Percentiles rank a stretch among this genome's conserved stretches.
Conservation (phyloP, 2,329 filamentous ascomycete genomes). For the Fusarium sp. region DNA sequence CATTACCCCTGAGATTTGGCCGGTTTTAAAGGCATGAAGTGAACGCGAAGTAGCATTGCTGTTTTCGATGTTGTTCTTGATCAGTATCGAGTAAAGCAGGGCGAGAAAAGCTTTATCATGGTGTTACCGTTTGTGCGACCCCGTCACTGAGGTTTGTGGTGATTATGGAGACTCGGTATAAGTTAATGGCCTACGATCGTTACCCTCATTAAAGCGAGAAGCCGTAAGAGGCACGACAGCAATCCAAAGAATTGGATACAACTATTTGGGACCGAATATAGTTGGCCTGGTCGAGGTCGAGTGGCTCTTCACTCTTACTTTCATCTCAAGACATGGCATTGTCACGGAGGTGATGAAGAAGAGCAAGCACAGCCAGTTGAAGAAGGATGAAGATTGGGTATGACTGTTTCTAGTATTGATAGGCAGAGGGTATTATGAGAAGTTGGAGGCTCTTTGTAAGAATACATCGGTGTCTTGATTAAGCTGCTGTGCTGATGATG, state of each 20-base stretch:
- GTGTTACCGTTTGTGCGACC: slow-evolving; percentile 26
- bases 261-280: neutral
- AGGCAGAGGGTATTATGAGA: neutral
- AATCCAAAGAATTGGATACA: neutral
- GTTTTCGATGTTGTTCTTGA: neutral
- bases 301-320: neutral
- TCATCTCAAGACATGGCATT: neutral
- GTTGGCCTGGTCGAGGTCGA: neutral
- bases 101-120: slow-evolving; percentile 9
- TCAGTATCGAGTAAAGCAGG: neutral
- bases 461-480: neutral
- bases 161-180: neutral
- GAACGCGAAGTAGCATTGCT: neutral
- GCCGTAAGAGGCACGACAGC: neutral
- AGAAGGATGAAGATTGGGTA: neutral
- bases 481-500: neutral
- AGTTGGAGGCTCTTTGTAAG: neutral
- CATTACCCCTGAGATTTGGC: neutral
- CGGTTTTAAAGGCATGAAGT: neutral
- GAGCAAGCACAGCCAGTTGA: neutral
- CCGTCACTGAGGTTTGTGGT: slow-evolving; percentile 1
- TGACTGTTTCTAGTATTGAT: neutral
- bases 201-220: neutral
- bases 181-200: neutral
- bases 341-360: neutral